Conservation (phyloP, 441 rosid genomes). For the Monsonia emarginata region DNA sequence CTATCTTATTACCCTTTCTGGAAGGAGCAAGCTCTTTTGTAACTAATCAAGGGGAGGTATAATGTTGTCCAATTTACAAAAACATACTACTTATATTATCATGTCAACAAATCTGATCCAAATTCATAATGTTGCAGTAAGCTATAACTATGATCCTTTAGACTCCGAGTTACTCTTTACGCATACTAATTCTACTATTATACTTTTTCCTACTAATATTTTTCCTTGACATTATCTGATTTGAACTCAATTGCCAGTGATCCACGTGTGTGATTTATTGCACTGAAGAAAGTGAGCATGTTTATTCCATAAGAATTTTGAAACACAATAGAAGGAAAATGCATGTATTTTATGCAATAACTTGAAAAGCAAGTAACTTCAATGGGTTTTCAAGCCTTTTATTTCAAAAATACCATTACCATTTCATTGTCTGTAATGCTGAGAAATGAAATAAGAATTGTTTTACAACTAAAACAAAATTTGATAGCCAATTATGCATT, state of each 20-base stretch:
- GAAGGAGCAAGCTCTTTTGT: conserved; percentile 61
- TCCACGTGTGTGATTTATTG: too few species aligned
- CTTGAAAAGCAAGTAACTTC: too few species aligned
- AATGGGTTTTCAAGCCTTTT: not conserved
- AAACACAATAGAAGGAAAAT: too few species aligned
- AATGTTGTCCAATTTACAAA: not conserved
- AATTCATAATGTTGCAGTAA: not conserved
- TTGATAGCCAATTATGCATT: not conserved
- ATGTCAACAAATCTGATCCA: not conserved
- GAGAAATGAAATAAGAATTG: not conserved
- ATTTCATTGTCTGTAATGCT: too few species aligned
- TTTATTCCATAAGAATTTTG: not conserved
- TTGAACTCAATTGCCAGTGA: too few species aligned
- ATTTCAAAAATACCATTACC: not conserved
- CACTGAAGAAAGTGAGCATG: not conserved
- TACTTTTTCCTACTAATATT: too few species aligned
- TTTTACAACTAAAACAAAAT: not conserved
- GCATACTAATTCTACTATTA: too few species aligned
- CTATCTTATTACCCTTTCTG: conserved; percentile 69
- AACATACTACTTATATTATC: not conserved
- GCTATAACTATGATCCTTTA: not conserved
- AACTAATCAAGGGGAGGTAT: conserved; percentile 85
- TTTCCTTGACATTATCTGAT: too few species aligned
- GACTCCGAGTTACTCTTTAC: not conserved
- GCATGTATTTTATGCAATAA: too few species aligned